These are phyloP conservation scores for Emericellopsis terricola DNA, from an alignment of 495 filamentous ascomycete species.

Conservation along the genomic window DNA sequence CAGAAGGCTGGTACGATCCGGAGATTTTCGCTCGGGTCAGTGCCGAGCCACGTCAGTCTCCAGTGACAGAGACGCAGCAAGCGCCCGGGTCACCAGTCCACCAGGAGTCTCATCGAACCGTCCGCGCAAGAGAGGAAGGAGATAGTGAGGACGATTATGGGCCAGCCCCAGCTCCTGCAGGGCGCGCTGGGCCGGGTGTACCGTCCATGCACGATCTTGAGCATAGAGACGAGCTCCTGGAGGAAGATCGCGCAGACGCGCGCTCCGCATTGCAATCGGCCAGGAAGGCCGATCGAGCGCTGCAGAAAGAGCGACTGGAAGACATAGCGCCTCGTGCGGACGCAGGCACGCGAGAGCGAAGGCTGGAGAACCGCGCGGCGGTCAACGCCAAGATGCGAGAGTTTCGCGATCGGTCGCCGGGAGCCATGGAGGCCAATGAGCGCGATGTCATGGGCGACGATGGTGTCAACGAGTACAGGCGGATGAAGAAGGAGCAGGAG, in stretches of 20 bases:
- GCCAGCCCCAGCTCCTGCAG: conserved; percentile 35
- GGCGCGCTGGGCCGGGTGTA: conserved; percentile 46
- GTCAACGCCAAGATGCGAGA: conserved; percentile 36
- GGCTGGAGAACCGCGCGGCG: conserved; percentile 58
- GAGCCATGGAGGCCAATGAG: conserved; percentile 34
- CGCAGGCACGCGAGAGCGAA: conserved; percentile 65
- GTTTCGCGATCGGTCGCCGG: conserved; percentile 41
- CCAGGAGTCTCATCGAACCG: not conserved
- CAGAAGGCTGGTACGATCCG: conserved; percentile 88
- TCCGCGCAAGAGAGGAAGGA: conserved; percentile 16
- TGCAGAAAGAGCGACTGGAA: conserved; percentile 47
- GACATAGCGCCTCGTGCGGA: conserved; percentile 74
- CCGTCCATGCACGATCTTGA: conserved; percentile 61
- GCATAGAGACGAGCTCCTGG: conserved; percentile 28
- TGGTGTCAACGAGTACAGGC: conserved; percentile 35
- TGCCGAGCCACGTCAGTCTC: too few relatives aligned
- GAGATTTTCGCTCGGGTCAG: conserved; percentile 34
- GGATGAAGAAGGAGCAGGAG: conserved; percentile 32
- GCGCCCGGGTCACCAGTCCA: not conserved
- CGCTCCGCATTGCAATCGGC: conserved; percentile 37
- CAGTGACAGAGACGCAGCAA: conserved; percentile 15
- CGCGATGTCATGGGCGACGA: conserved; percentile 41
- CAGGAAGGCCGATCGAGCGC: conserved; percentile 41
- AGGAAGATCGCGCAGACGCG: conserved; percentile 32
- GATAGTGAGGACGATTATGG: conserved; percentile 53